Evolutionary conservation across 2,329 filamentous ascomycete genomes (phyloP), one percentile per base, ranked within the genome.

Genomic region (Conoideocrella luteorostrata): DNA sequence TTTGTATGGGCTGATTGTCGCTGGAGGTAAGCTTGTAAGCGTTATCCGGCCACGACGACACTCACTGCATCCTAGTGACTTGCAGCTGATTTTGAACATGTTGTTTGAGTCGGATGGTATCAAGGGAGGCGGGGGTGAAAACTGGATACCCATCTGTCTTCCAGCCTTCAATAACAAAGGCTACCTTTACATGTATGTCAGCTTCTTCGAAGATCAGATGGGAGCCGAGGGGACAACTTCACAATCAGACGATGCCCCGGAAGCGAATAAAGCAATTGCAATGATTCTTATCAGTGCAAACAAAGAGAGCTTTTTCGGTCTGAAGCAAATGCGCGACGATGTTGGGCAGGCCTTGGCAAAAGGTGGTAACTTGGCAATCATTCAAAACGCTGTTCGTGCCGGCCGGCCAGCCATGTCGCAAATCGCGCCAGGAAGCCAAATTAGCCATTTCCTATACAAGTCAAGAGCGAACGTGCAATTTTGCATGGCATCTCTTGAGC

Each of bases 11-110:
- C 75, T 98, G 11, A 84, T 98, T 47, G 91, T 96, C 13, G 93
- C 93, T 4, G 89, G 90, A 11, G 91, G 90, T 5, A 84, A 86
- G 56, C 82, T 98, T 5, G 93, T 98, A 51, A 96, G 90, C 59
- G 94, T 98, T 29, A 86, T 97, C 45, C 77, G 93, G 29, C 94
- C 94, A 5, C 90, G 94, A 54, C 88, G 93, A 46, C 93, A 98
- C 63, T 96, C 90, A 1, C 74, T 98, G 3, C 94, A 98, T 55
- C 93, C 94, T 0, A 91, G 90, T 50, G 93, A 98, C 60, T 74
- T 98, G 20, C 91, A 96, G 58, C 77, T 98, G 36, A 90, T 98
- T 48, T 98, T 98, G 74, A 97, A 97, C 60, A 98, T 98, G 94
- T 80, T 98, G 2, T 98, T 98, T 56, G 90, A 95, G 67, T 93